A percentile compares a stretch with the other conserved stretches of the same genome.
Evolutionary conservation across 192 early-diverging fungal genomes (phyloP).

Genomic region (Backusella psychrophila): DNA sequence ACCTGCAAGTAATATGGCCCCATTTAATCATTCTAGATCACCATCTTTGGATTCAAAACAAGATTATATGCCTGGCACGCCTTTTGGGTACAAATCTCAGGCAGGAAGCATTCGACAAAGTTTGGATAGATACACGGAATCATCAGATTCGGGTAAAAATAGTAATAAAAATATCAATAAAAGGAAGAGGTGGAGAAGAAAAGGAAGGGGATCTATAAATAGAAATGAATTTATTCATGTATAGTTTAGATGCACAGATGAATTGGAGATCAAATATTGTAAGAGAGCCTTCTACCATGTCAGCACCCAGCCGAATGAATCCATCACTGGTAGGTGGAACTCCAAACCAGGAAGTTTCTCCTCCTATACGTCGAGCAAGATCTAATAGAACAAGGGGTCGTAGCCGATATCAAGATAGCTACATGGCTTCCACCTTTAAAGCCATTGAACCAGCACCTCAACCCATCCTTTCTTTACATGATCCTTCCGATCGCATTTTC

Average conservation of each 20-base stretch:
- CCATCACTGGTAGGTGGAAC: not conserved
- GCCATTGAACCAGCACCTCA: conserved; percentile 32
- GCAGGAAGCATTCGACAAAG: not conserved
- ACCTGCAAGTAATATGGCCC: not conserved
- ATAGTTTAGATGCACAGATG: not conserved
- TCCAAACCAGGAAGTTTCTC: not conserved
- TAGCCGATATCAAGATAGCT: conserved; percentile 25
- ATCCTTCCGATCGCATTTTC: conserved; percentile 21
- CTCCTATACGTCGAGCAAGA: not conserved
- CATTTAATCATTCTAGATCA: not conserved
- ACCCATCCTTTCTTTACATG: conserved; percentile 14
- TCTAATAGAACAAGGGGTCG: conserved; percentile 3
- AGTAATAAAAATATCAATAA: not conserved
- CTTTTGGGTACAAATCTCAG: conserved; percentile 1
- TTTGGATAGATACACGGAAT: not conserved
- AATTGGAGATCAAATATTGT: not conserved
- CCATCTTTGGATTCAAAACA: not conserved
- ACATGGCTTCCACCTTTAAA: conserved; percentile 33
- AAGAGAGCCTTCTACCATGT: conserved; percentile 13
- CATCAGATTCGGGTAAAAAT: conserved; percentile 14
- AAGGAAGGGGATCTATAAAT: not conserved
- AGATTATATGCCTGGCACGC: not conserved
- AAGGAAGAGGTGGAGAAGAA: not conserved
- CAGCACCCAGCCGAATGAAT: conserved; percentile 6
- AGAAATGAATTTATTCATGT: not conserved